Evolutionary conservation across 108 stramenopile species (phyloP), one percentile per base, ranked within the genome.

Genomic region (Nitzschia sp.): DNA sequence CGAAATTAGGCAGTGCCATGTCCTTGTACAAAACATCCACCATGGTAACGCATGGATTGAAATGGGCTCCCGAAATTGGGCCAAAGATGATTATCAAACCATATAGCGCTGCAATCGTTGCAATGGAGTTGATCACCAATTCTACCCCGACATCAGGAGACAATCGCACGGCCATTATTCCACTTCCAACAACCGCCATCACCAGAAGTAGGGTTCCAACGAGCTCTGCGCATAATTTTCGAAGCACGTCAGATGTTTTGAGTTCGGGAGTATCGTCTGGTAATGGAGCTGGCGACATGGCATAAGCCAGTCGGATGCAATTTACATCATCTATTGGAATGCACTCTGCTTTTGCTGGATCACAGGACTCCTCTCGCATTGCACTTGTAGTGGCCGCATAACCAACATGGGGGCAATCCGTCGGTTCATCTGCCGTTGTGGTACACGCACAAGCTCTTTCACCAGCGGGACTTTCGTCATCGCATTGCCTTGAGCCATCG

Each of bases 21-120:
- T 67, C 72, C 27, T 46, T n/a, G 33, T 74, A 63, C 21, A 72
- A 33, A 23, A 61, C 30, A 62, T 70, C 64, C 30, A 72, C 64
- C 64, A 74, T 30, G 61, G 42, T 35, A 24, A 72, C 68, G 45
- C 54, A 46, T 27, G 78, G 73, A 65, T 79, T 69, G 70, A 79
- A 71, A 54, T 72, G 69, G n/a, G 78, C 78, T 31, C 71, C 71
- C 9, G 54, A 57, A n/a, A 79, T 42, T 17, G 72, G 72, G 33
- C 78, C 78, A n/a, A 79, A 66, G 26, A 67, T 48, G 28, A 35
- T 70, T 30, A 79, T 79, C 26, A 72, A 48, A 30, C 63, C 71
- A 47, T 74, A 74, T 24, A 79, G 46, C 1, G 61, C 70, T 17
- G 63, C 78, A 32, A 46, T 63, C 29, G 78, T 79, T 18, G 78